A percentile compares a stretch with the other conserved stretches of the same genome.
Evolutionary conservation across 805 yeast species (phyloP).

Genomic region (Pichia rugopelliculosa): DNA sequence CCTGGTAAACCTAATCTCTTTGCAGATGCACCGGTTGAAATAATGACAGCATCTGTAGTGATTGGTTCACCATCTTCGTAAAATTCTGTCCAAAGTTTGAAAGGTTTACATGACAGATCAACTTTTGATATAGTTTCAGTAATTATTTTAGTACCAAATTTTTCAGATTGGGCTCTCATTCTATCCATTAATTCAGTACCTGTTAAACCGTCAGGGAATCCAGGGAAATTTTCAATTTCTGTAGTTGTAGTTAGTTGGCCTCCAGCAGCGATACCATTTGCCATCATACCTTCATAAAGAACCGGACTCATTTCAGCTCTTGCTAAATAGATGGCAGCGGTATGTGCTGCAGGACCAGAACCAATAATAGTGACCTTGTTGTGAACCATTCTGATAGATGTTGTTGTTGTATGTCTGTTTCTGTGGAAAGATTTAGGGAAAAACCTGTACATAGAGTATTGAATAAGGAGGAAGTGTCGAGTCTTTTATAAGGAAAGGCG

Average conservation of each 20-base stretch:
- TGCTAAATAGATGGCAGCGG: conserved; percentile 94
- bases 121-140: conserved; percentile 94
- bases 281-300: conserved; percentile 91
- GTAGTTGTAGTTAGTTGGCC: conserved; percentile 99
- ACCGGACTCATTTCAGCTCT: conserved; percentile 95
- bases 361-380: conserved; percentile 85
- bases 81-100: conserved; percentile 95
- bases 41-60: conserved; percentile 84
- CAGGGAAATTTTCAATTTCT: conserved; percentile 98
- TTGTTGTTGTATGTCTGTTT: background rate
- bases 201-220: conserved; percentile 88
- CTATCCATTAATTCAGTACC: conserved; percentile 88
- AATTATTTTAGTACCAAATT: conserved; percentile 89
- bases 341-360: conserved; percentile 99
- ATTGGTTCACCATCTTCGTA: conserved; percentile 86
- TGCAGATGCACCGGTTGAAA: conserved; percentile 98
- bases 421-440: background rate
- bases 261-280: conserved; percentile 98
- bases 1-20: conserved; percentile 92
- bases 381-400: conserved; percentile 54
- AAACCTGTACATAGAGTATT: background rate
- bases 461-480: background rate
- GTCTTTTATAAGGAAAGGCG: background rate
- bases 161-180: conserved; percentile 82
- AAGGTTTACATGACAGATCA: conserved; percentile 81